Conservation (phyloP, 2,329 filamentous ascomycete species). For the Orbilia javanica region DNA sequence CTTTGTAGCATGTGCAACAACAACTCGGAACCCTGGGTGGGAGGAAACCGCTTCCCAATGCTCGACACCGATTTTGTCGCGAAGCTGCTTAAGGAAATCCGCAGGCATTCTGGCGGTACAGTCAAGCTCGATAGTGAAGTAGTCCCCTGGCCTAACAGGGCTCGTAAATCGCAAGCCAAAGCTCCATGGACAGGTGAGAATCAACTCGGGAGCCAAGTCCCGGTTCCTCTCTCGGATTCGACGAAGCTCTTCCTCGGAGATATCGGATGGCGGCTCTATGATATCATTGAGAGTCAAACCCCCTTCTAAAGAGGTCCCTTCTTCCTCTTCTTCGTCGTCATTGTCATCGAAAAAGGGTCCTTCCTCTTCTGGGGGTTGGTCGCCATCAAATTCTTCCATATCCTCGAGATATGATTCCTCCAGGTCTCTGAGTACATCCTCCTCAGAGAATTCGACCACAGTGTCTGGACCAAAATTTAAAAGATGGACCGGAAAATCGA, state of each 20-base stretch:
- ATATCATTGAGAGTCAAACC: background rate
- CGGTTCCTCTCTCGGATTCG: slow-evolving; percentile 36
- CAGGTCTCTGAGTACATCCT: background rate
- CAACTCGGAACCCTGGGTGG: slow-evolving; percentile 3
- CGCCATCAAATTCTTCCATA: background rate
- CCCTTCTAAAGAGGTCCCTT: background rate
- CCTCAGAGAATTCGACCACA: background rate
- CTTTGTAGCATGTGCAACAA: slow-evolving; percentile 10
- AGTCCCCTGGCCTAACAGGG: background rate
- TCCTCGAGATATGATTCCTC: background rate
- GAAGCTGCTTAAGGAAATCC: slow-evolving; percentile 28
- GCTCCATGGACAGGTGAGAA: slow-evolving; percentile 16
- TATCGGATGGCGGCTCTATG: background rate
- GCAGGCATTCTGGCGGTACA: slow-evolving; percentile 40
- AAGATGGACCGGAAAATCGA: background rate
- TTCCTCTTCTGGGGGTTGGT: background rate
- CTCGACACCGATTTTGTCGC: background rate
- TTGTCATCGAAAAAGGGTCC: background rate
- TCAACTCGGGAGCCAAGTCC: slow-evolving; percentile 15
- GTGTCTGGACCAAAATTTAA: background rate
- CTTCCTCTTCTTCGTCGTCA: no score
- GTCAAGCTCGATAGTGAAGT: slow-evolving; percentile 13
- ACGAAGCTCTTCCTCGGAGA: slow-evolving; percentile 8
- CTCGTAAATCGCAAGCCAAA: slow-evolving; percentile 7
- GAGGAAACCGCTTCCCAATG: background rate